Base-by-base conservation (phyloP, 805 yeast genomes). In the Limtongozyma cylindracea region DNA sequence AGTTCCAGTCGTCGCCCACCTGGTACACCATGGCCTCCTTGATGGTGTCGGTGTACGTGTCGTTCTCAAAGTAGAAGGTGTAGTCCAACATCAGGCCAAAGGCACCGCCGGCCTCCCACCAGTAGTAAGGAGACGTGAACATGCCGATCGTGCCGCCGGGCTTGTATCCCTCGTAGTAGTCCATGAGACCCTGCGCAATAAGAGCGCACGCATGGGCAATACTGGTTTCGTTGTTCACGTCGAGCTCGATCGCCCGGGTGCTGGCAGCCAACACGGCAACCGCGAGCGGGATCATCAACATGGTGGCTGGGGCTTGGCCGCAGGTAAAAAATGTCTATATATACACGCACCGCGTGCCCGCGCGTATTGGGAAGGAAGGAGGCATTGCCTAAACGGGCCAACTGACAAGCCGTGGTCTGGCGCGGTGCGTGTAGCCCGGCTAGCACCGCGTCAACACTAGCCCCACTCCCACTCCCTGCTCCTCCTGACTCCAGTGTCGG, bases 41-140 rank as follows among this genome's bases (percentile, higher is more conserved):
- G 14, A 56, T 37, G 20, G 33, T 26, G 2, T 21, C 11, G 23
- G 43, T 24, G 28, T 49, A 42, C 2, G 45, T 43, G 6, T 23
- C 28, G 27, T 54, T 51, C 16, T 34, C 34, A 11, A 45, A 47
- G 32, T 61, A 55, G 25, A 38, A 43, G 5, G 43, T 37, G 34
- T 49, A 51, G 27, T 49, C 49, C 12, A 55, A 31, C 31, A 55
- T 33, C 2, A 57, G 55, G 11, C 61, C 61, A 43, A 55, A 56
- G 4, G 56, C 58, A 33, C 52, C 58, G 12, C 61, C 60, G 13
- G 60, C 59, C 27, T 55, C 44, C 62, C 62, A 56, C 62, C 62
- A 56, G 38, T 54, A 56, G 41, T 56, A 49, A 3, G 59, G 60
- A 9, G 41, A 22, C 4, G 38, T 26, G 30, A 56, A 53, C 55